Evolutionary conservation across 371 early-diverging fungal genomes (phyloP), one percentile per base, ranked within the genome.

Genomic region (Funneliformis caledonium): DNA sequence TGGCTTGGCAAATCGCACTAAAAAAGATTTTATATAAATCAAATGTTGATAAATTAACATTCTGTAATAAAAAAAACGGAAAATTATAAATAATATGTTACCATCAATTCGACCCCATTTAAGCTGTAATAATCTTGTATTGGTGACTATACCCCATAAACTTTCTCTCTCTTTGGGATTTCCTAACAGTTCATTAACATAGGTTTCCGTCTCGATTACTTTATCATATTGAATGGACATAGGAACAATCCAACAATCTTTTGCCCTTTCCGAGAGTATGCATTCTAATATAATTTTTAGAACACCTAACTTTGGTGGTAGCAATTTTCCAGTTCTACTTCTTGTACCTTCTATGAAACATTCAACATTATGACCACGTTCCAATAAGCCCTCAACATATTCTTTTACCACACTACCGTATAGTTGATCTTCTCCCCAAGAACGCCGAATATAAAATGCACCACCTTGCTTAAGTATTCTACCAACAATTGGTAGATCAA

Each of bases 281-380:
- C 93, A 91, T 60, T 96, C 95, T 83, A 95, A 83, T 31, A 96
- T 85, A 69, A 95, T 92, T 83, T 95, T 95, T 78, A 96, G 86
- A 48, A 96, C 89, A 52, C 96, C 96, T 61, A 96, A 89, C 83
- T 94, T 94, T 0, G 96, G 95, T 59, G 92, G 91, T 79, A 95
- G 85, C 42, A 95, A 82, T 82, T 95, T 95, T 76, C 91, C 90
- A 82, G 84, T 86, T 70, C 97, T 89, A 76, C 92, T 92, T 14
- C 97, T 92, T 0, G 95, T 95, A 37, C 97, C 97, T 82, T 96
- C 97, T 10, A 95, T 90, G 83, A 96, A 96, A 59, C 92, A 93
- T 84, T 96, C 96, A 62, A 96, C 85, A 78, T 95, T 95, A 87
- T 94, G 88, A 22, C 93, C 93, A n/a, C 88, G 84, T 47, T 86